Evolutionary conservation across 768 basidiomycete species (phyloP), one percentile per base, ranked within the genome.

Genomic region (Bullera alba): DNA sequence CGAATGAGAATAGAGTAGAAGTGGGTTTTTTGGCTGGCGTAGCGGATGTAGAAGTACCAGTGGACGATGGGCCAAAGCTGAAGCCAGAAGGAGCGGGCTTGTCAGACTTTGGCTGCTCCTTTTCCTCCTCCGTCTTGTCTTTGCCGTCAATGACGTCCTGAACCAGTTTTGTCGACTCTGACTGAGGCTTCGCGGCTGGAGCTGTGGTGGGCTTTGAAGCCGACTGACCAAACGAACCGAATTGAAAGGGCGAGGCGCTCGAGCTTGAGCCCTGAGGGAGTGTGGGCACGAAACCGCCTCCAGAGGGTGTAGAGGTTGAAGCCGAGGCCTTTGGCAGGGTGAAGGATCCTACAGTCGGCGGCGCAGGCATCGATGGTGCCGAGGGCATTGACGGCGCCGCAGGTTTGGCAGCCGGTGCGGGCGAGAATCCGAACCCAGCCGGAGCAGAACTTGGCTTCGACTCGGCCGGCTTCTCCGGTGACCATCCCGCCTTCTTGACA

Each of bases 1-100:
- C 60, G 43, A 67, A 64, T 16, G 62, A 60, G 53, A 67, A 67
- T 28, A 67, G 30, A n/a, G 37, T 19, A 16, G 38, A 25, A n/a
- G 48, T 42, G 19, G 47, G 28, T 42, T 25, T 29, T 17, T 42
- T 14, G 8, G 54, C 28, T 4, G 48, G 17, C n/a, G 48, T 23
- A 14, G 54, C 2, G 1, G 30, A 8, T 36, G 50, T n/a, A n/a
- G 43, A 25, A n/a, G 48, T 34, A 15, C 22, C 47, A 4, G 54
- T 26, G 4, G 56, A 22, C 16, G 50, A 26, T 19, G 52, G 21
- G n/a, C 52, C 49, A 21, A 58, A 54, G 16, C 44, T 42, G 46
- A 43, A 50, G 16, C 58, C 45, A 21, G 59, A 41, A 6, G 51
- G 42, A 2, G 57, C 17, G 16, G 51, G 19, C n/a, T 34, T 30